Percentiles rank a stretch among this genome's conserved stretches.
phyloP scores from a whole-genome alignment of 768 basidiomycete genomes.

The Lactarius sp. region DNA sequence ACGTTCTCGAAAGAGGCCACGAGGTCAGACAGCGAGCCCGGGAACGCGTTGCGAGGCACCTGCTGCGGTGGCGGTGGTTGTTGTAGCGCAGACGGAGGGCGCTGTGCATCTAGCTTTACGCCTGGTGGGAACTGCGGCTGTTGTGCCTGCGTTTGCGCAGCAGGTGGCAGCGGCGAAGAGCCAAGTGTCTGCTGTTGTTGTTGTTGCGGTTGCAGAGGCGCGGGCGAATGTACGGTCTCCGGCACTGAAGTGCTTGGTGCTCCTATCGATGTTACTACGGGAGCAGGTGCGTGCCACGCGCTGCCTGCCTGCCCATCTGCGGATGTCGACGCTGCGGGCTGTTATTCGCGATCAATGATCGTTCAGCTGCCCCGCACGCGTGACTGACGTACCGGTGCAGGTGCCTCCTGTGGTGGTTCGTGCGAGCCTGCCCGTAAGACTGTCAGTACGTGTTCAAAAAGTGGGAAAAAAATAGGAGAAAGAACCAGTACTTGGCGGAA shows the following conservation, averaged over 20 bases:
- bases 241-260: constrained; percentile 20
- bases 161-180: constrained; percentile 15
- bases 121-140: constrained; percentile 26
- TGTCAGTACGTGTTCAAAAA: constrained; percentile 6
- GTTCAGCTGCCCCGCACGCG: background rate
- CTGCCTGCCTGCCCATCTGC: constrained; percentile 14
- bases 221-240: constrained; percentile 41
- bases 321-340: constrained; percentile 6
- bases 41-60: constrained; percentile 45
- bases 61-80: constrained; percentile 36
- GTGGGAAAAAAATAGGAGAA: background rate
- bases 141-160: constrained; percentile 7
- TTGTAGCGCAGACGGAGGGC: constrained; percentile 24
- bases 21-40: constrained; percentile 84
- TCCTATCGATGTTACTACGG: background rate
- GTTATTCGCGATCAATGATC: constrained; percentile 1
- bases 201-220: constrained; percentile 44
- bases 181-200: constrained; percentile 27
- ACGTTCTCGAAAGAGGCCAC: constrained; percentile 93
- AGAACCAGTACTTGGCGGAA: background rate
- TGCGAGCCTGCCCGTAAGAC: background rate
- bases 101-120: constrained; percentile 22
- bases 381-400: constrained; percentile 8
- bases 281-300: constrained; percentile 20
- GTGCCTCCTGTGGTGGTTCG: constrained; percentile 16